Evolutionary conservation across 192 early-diverging fungal genomes (phyloP).

Genomic region (Physocladia obscura): DNA sequence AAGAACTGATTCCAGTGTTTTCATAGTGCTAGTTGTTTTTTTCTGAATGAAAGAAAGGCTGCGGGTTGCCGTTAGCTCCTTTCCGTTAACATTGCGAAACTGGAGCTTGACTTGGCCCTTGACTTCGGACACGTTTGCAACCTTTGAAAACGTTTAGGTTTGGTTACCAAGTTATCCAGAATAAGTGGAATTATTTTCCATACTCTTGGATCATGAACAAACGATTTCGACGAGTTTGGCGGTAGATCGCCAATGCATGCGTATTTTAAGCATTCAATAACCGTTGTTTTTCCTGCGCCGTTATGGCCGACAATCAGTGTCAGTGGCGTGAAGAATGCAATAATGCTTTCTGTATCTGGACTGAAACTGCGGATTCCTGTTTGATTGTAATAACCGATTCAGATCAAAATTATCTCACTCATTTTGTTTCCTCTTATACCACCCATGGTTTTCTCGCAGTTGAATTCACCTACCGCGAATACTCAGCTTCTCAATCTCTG

Average conservation of each 20-base stretch:
- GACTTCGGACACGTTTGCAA: constrained; percentile 73
- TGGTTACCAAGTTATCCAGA: background rate
- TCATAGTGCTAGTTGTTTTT: constrained; percentile 54
- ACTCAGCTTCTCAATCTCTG: constrained; percentile 7
- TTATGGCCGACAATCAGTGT: constrained; percentile 96
- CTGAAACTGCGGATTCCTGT: constrained; percentile 87
- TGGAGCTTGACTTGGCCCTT: constrained; percentile 89
- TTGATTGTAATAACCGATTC: background rate
- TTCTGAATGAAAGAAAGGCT: constrained; percentile 73
- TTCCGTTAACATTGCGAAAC: constrained; percentile 76
- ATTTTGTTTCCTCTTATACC: background rate
- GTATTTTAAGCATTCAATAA: constrained; percentile 97
- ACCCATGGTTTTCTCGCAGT: too few species aligned
- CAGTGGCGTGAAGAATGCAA: constrained; percentile 86
- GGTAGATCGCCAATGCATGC: constrained; percentile 89
- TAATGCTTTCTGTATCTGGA: constrained; percentile 51
- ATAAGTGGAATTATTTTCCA: background rate
- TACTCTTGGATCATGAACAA: constrained; percentile 93
- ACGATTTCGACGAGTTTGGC: constrained; percentile 84
- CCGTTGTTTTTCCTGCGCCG: constrained; percentile 91
- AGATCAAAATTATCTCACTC: background rate
- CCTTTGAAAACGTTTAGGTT: too few species aligned
- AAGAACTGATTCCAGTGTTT: constrained; percentile 76
- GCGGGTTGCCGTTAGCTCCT: constrained; percentile 72
- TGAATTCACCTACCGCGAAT: constrained; percentile 42